A percentile compares a stretch with the other conserved stretches of the same genome.
These are phyloP conservation scores for Pholiota molesta DNA, from an alignment of 768 basidiomycete genomes.

Conservation along the genomic window DNA sequence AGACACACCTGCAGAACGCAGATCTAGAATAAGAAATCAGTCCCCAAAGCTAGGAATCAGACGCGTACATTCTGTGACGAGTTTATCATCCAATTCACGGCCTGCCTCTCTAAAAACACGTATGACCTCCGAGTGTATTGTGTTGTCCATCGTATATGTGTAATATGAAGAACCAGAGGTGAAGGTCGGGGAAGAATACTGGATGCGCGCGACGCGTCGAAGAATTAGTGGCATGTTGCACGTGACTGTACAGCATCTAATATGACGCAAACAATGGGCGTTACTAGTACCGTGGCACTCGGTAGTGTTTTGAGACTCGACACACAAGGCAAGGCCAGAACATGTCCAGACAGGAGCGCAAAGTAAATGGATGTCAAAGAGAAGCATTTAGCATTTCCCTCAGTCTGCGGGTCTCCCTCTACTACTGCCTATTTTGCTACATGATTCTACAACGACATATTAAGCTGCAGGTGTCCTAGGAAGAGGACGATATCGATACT, in stretches of 20 bases:
- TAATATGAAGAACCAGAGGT: background rate
- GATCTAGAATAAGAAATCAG: background rate
- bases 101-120: slow-evolving; percentile 28
- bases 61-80: slow-evolving; percentile 56
- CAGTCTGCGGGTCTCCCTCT: background rate
- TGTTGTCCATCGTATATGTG: slow-evolving; percentile 19
- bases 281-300: too few species aligned
- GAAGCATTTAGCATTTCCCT: slow-evolving; percentile 1
- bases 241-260: background rate
- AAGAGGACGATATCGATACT: slow-evolving; percentile 27
- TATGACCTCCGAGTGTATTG: slow-evolving; percentile 29
- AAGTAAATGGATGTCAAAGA: background rate
- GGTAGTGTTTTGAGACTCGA: too few species aligned
- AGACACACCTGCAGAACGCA: slow-evolving; percentile 49
- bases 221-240: background rate
- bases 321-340: background rate
- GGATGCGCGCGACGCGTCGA: background rate
- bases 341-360: background rate
- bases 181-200: background rate
- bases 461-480: slow-evolving; percentile 16
- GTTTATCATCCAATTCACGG: slow-evolving; percentile 39
- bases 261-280: background rate
- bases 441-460: slow-evolving; percentile 21
- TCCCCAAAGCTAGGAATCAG: background rate
- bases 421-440: slow-evolving; percentile 12